Evolutionary conservation across 441 rosid genomes (phyloP).

Genomic region (Euphorbia corollata): DNA sequence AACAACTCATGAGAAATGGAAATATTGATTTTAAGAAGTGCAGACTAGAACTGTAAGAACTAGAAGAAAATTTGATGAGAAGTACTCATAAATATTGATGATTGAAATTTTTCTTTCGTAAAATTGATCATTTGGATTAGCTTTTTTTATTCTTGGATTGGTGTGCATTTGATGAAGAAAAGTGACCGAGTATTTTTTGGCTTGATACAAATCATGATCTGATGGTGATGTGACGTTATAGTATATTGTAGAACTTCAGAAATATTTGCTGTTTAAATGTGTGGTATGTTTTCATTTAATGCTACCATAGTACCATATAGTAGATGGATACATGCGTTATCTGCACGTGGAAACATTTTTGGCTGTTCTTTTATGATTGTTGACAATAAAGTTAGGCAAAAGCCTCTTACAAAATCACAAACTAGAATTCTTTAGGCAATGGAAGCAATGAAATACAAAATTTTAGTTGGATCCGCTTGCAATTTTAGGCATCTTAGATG

Average conservation of each 20-base stretch:
- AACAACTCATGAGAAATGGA: background rate
- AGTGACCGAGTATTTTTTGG: background rate
- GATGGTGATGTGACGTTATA: background rate
- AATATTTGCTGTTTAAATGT: background rate
- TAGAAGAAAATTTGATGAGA: background rate
- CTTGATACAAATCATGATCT: constrained; percentile 8
- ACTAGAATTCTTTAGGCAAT: background rate
- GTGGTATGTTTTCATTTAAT: background rate
- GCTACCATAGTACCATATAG: background rate
- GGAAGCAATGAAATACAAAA: background rate
- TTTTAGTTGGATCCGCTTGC: background rate
- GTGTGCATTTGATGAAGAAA: background rate
- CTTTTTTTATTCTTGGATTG: background rate
- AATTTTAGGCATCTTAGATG: background rate
- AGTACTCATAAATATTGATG: background rate
- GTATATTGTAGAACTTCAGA: background rate
- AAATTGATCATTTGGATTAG: background rate
- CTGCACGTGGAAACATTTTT: background rate
- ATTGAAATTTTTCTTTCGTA: background rate
- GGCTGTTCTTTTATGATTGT: no score
- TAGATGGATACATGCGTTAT: background rate
- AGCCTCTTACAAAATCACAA: background rate
- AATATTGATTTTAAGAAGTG: background rate
- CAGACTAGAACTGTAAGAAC: background rate
- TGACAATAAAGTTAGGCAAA: no score